Evolutionary conservation across 148 eudicot species (phyloP).

Genomic region (Pouteria glomerata): DNA sequence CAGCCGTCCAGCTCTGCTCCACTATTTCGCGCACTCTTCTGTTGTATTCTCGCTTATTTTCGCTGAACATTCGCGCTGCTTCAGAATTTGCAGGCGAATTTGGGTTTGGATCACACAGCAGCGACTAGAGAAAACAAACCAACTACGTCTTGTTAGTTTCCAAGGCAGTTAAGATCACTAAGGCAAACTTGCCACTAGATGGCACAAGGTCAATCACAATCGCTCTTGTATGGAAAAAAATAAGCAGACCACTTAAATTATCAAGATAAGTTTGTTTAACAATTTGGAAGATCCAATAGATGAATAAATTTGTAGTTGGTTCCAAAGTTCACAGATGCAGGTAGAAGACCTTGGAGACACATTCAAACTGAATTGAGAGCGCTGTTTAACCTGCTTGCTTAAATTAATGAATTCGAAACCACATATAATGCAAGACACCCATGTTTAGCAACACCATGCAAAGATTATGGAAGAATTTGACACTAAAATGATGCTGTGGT

Average conservation of each 20-base stretch:
- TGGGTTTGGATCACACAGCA: conserved; percentile 28
- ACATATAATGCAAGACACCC: neutral
- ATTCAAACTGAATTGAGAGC: neutral
- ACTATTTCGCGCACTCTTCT: conserved; percentile 25
- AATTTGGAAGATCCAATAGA: neutral
- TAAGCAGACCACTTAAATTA: neutral
- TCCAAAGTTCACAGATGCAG: neutral
- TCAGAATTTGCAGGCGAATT: conserved; percentile 28
- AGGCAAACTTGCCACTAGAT: neutral
- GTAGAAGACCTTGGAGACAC: neutral
- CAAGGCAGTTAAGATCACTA: neutral
- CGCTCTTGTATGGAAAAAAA: neutral
- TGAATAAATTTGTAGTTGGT: neutral
- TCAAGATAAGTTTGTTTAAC: neutral
- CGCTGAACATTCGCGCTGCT: conserved; percentile 26
- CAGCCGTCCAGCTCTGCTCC: conserved; percentile 31
- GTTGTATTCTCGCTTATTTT: conserved; percentile 26
- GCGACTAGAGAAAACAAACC: conserved; percentile 13
- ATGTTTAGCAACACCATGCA: neutral
- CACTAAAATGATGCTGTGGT: neutral
- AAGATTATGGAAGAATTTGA: neutral
- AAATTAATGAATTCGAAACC: neutral
- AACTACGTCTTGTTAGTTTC: neutral
- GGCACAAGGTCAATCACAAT: neutral
- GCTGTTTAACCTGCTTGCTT: neutral